These are phyloP conservation scores for Malassezia arunalokei DNA, from an alignment of 1,284 basidiomycete genomes.

Conservation along the genomic window DNA sequence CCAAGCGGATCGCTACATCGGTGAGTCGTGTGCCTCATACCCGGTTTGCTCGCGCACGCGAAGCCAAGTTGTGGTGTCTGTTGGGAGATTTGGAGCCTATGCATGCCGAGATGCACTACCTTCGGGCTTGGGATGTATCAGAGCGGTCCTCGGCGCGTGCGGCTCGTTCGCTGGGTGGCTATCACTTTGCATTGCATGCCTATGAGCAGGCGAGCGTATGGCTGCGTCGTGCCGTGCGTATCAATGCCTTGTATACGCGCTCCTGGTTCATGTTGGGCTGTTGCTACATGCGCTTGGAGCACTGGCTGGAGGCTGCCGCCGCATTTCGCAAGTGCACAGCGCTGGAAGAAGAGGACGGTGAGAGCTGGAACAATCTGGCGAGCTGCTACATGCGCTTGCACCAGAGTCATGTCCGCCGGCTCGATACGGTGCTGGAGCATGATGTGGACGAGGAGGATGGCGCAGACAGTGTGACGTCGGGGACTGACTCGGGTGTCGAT, in stretches of 20 bases:
- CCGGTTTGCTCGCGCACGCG: constrained; percentile 57
- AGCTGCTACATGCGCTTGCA: constrained; percentile 64
- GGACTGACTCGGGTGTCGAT: constrained; percentile 10
- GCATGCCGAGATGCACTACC: constrained; percentile 61
- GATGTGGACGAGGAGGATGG: constrained; percentile 3
- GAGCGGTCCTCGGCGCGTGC: constrained; percentile 68
- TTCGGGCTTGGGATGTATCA: constrained; percentile 72
- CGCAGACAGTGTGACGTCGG: constrained; percentile 5
- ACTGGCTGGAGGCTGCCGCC: constrained; percentile 63
- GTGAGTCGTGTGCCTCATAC: constrained; percentile 49
- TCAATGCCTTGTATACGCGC: constrained; percentile 75
- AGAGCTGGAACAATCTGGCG: constrained; percentile 97
- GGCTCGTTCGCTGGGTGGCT: constrained; percentile 76
- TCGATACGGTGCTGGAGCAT: constrained; percentile 14
- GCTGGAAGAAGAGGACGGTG: constrained; percentile 88
- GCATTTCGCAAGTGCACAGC: constrained; percentile 74
- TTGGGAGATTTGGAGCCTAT: constrained; percentile 73
- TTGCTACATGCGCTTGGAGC: constrained; percentile 62
- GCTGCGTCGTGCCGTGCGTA: constrained; percentile 59
- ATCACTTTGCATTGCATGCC: constrained; percentile 61
- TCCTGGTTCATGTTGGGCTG: constrained; percentile 96
- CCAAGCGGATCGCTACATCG: constrained; percentile 9
- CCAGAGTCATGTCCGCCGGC: constrained; percentile 15
- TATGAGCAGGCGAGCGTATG: constrained; percentile 59
- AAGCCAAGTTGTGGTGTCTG: constrained; percentile 89